A percentile compares a stretch with the other conserved stretches of the same genome.
Evolutionary conservation across 169 alveolate genomes (phyloP).

Genomic region (Eimeria sp.): DNA sequence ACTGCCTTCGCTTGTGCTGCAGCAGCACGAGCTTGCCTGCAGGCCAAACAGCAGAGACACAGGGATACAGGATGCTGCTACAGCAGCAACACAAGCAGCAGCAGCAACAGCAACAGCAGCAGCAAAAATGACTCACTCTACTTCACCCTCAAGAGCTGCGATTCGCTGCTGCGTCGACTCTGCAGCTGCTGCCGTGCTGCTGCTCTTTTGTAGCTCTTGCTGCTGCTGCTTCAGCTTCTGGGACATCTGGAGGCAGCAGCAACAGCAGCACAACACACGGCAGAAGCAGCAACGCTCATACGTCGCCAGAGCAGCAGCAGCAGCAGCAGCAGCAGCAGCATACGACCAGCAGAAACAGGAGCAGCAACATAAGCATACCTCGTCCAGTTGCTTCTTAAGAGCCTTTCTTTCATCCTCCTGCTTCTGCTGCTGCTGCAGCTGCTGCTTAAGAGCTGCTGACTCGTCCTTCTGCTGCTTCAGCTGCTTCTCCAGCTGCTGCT

Average conservation of each 20-base stretch:
- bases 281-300: background rate
- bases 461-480: conserved; percentile 37
- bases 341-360: background rate
- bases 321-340: background rate
- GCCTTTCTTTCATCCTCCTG: background rate
- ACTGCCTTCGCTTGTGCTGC: background rate
- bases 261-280: background rate
- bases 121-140: background rate
- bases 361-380: conserved; percentile 27
- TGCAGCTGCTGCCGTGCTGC: conserved; percentile 55
- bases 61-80: background rate
- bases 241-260: conserved; percentile 31
- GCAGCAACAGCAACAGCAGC: conserved; percentile 19
- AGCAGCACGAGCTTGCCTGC: background rate
- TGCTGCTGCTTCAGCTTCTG: conserved; percentile 44
- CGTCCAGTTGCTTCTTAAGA: conserved; percentile 36
- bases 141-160: conserved; percentile 23
- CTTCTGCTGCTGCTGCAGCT: conserved; percentile 23
- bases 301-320: background rate
- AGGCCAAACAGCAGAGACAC: background rate
- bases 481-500: conserved; percentile 6
- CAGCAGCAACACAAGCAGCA: conserved; percentile 19
- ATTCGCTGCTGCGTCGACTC: conserved; percentile 29
- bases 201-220: conserved; percentile 21
- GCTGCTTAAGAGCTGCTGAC: background rate